These are phyloP conservation scores for Coniophora puteana DNA, from an alignment of 1,284 basidiomycete genomes.

Conservation along the genomic window DNA sequence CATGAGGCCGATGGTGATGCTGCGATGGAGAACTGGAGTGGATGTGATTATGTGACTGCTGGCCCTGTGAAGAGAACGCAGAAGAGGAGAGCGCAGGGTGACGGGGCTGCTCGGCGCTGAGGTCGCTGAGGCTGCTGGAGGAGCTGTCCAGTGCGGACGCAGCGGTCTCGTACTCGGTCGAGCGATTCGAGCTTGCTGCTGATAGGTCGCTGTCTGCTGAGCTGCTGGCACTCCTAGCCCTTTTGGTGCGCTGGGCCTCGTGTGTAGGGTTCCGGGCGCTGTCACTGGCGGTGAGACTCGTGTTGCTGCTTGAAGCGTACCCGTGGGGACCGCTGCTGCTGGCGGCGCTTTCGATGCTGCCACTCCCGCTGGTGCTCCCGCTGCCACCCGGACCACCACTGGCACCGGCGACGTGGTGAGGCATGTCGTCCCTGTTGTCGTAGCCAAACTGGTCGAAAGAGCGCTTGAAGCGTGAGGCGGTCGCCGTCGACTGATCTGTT, in stretches of 20 bases:
- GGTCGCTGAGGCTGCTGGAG: slow-evolving; percentile 20
- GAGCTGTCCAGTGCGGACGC: slow-evolving; percentile 28
- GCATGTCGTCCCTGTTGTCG: slow-evolving; percentile 48
- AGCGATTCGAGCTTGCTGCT: slow-evolving; percentile 19
- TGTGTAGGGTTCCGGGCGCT: slow-evolving; percentile 6
- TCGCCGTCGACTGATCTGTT: no score
- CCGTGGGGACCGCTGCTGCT: slow-evolving; percentile 20
- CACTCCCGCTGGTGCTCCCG: slow-evolving; percentile 23
- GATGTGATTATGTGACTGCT: slow-evolving; percentile 14
- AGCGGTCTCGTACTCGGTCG: slow-evolving; percentile 29
- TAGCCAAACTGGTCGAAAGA: slow-evolving; percentile 55
- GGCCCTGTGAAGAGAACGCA: slow-evolving; percentile 13
- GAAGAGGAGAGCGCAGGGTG: slow-evolving; percentile 11
- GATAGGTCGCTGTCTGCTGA: slow-evolving; percentile 22
- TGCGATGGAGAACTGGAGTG: slow-evolving; percentile 7
- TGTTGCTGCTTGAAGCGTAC: slow-evolving; percentile 5
- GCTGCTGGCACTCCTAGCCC: slow-evolving; percentile 29
- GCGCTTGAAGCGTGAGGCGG: slow-evolving; percentile 49
- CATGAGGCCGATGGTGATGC: neutral
- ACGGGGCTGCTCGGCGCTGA: slow-evolving; percentile 5
- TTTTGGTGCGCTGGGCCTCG: slow-evolving; percentile 7
- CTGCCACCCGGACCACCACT: slow-evolving; percentile 17
- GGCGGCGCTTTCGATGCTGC: slow-evolving; percentile 19
- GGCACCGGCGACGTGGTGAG: slow-evolving; percentile 1
- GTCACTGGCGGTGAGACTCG: slow-evolving; percentile 19